Evolutionary conservation across 2,329 filamentous ascomycete species (phyloP).

Genomic region (Fusarium sp.): DNA sequence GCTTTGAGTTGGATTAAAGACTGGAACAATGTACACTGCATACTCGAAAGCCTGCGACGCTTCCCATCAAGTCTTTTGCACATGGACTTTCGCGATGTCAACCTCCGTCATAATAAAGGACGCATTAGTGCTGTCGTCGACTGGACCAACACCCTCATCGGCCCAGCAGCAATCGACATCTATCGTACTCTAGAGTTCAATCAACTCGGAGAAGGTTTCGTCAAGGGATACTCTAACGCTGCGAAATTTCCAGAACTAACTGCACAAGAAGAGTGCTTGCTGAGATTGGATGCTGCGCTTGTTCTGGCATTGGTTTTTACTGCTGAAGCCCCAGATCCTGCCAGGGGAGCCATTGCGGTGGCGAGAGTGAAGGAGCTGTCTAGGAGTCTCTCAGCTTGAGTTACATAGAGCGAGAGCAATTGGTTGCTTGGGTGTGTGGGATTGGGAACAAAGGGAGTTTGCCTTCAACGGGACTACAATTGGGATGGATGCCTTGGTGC

Average conservation of each 20-base stretch:
- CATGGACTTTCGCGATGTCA: conserved; percentile 28
- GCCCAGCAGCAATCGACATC: conserved; percentile 9
- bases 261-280: not conserved
- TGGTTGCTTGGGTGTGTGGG: no score
- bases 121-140: conserved; percentile 15
- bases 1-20: not conserved
- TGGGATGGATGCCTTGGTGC: not conserved
- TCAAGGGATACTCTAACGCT: not conserved
- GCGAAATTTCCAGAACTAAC: rapidly evolving
- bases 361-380: conserved; percentile 2
- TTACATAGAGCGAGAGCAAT: not conserved
- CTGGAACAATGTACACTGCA: not conserved
- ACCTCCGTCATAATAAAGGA: not conserved
- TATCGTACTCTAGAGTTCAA: conserved; percentile 22
- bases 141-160: conserved; percentile 22
- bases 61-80: conserved; percentile 7
- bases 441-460: no score
- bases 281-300: conserved; percentile 20
- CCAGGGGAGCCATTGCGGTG: not conserved
- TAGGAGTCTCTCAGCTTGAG: not conserved
- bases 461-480: not conserved
- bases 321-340: conserved; percentile 2
- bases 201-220: not conserved
- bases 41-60: not conserved
- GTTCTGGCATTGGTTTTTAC: conserved; percentile 19